phyloP scores from a whole-genome alignment of 257 asterid genomes.

The Solanum medicagineum region DNA sequence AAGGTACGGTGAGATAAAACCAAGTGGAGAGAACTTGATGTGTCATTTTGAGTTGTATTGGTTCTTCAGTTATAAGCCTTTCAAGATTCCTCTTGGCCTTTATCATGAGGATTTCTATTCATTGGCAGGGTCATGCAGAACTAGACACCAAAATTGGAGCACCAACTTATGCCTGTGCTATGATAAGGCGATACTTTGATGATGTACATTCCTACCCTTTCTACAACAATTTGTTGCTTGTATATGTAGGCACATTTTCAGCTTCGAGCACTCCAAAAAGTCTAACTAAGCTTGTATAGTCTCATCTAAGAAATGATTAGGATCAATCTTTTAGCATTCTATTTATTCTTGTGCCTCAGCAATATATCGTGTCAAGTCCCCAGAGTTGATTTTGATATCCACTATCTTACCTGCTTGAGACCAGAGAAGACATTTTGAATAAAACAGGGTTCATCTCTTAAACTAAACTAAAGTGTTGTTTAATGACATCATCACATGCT shows the following conservation, averaged over 20 bases:
- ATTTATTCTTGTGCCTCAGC: not conserved
- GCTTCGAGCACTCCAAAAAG: not conserved
- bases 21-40: not conserved
- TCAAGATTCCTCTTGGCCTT: not conserved
- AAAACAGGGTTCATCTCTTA: not conserved
- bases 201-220: conserved; percentile 21
- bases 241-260: not conserved
- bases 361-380: not conserved
- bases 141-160: conserved; percentile 72
- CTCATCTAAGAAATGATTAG: not conserved
- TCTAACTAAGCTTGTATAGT: not conserved
- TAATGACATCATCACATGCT: not conserved
- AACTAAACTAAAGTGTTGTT: not conserved
- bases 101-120: not conserved
- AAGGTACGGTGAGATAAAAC: not conserved
- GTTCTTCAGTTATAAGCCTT: not conserved
- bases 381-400: not conserved
- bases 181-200: conserved; percentile 62
- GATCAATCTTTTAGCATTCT: not conserved
- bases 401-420: not conserved
- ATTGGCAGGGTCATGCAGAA: conserved; percentile 63
- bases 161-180: conserved; percentile 44
- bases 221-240: not conserved
- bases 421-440: not conserved
- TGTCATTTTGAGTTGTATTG: not conserved